Percentiles rank a stretch among this genome's conserved stretches.
Conservation (phyloP, 2,329 filamentous ascomycete genomes). For the Pseudogymnoascus sp. region DNA sequence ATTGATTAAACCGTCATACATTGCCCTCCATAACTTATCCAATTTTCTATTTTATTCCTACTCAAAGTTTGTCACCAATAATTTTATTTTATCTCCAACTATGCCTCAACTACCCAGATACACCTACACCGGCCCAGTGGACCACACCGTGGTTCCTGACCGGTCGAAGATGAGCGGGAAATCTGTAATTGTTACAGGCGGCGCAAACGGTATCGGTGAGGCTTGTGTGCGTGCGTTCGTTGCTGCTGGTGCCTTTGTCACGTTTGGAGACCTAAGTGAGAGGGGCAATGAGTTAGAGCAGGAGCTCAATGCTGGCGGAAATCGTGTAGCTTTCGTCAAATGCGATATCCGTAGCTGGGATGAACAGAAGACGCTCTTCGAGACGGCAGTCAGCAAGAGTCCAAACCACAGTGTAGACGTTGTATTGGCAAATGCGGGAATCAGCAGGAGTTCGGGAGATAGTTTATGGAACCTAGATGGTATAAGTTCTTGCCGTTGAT, state of each 20-base stretch:
- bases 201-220: conserved; percentile 30
- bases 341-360: conserved; percentile 38
- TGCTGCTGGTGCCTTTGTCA: conserved; percentile 33
- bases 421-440: conserved; percentile 41
- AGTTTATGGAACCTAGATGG: conserved; percentile 33
- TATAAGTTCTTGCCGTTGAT: conserved; percentile 13
- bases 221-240: conserved; percentile 26
- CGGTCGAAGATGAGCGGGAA: conserved; percentile 33
- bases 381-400: conserved; percentile 30
- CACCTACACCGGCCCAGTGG: conserved; percentile 29
- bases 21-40: neutral
- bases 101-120: conserved; percentile 17
- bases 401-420: conserved; percentile 35
- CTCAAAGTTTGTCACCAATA: neutral
- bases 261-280: conserved; percentile 33
- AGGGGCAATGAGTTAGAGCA: conserved; percentile 15
- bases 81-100: neutral
- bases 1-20: neutral
- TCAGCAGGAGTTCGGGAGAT: conserved; percentile 28
- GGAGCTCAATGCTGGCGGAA: conserved; percentile 25
- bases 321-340: conserved; percentile 28
- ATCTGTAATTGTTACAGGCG: conserved; percentile 41
- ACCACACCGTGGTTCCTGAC: conserved; percentile 31
- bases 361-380: conserved; percentile 34
- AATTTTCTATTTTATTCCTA: neutral